Percentiles rank a stretch among this genome's conserved stretches.
These are phyloP conservation scores for Pythium aristosporum DNA, from an alignment of 352 stramenopile species.

Conservation along the genomic window DNA sequence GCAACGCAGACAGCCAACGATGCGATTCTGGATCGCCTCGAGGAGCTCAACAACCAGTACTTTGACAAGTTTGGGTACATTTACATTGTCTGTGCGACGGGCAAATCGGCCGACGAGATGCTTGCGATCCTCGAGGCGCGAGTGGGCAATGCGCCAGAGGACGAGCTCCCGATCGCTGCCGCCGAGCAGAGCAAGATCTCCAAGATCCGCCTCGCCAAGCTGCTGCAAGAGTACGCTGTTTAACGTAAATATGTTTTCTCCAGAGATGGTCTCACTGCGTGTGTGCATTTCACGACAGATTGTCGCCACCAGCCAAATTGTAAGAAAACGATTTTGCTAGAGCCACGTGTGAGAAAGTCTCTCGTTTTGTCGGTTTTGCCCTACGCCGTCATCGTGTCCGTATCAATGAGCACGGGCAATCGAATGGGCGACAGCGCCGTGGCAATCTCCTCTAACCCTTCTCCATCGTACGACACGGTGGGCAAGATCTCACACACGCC, in stretches of 20 bases:
- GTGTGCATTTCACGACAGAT: background rate
- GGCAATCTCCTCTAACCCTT: conserved; percentile 69
- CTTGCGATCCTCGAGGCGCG: conserved; percentile 64
- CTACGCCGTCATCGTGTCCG: background rate
- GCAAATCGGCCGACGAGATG: conserved; percentile 77
- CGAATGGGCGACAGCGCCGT: conserved; percentile 41
- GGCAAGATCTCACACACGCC: conserved; percentile 82
- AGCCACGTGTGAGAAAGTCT: background rate
- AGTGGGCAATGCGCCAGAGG: conserved; percentile 38
- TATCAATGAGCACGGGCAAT: conserved; percentile 32
- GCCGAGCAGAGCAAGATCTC: conserved; percentile 80
- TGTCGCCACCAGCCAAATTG: conserved; percentile 12
- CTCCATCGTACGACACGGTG: conserved; percentile 84
- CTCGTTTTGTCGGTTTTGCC: background rate
- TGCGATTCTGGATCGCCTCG: conserved; percentile 50
- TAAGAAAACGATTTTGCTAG: background rate
- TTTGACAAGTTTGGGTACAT: conserved; percentile 78
- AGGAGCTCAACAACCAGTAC: conserved; percentile 65
- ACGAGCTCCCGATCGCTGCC: conserved; percentile 59
- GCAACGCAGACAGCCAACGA: conserved; percentile 54
- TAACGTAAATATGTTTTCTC: background rate
- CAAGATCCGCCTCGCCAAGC: conserved; percentile 64
- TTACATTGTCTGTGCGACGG: conserved; percentile 80
- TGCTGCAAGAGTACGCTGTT: conserved; percentile 54
- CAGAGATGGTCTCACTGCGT: background rate